Evolutionary conservation across 208 protist genomes (phyloP).

Genomic region (Wallacemonas sp.): DNA sequence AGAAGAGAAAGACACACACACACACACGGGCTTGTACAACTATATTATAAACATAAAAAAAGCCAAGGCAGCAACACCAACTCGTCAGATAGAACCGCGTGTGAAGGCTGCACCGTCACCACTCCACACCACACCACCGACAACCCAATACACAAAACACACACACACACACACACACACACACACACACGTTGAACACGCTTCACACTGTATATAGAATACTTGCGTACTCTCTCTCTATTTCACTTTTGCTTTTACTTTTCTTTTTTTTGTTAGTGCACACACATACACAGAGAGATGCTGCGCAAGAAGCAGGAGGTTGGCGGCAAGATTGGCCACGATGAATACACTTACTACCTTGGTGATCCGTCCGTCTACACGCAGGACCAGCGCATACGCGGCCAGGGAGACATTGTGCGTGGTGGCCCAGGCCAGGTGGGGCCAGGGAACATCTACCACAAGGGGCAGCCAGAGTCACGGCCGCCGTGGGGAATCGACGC

Average conservation of each 20-base stretch:
- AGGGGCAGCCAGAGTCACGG: neutral
- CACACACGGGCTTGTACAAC: neutral
- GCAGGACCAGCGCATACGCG: constrained; percentile 20
- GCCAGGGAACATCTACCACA: constrained; percentile 8
- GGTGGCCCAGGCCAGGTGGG: constrained; percentile 1
- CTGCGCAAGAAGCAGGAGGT: constrained; percentile 67
- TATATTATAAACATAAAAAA: too few species aligned
- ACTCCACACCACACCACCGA: too few species aligned
- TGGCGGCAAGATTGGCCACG: constrained; percentile 83
- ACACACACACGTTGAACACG: too few species aligned
- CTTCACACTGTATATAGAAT: too few species aligned
- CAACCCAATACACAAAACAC: neutral
- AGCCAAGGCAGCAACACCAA: too few species aligned
- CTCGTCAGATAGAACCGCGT: too few species aligned
- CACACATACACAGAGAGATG: constrained; percentile 19
- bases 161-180: too few species aligned
- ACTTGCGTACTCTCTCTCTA: neutral
- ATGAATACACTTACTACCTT: constrained; percentile 74
- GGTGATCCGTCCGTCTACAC: constrained; percentile 31
- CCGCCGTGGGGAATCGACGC: constrained; percentile 23
- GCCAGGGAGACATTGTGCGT: constrained; percentile 27
- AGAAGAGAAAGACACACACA: neutral
- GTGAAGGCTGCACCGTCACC: too few species aligned
- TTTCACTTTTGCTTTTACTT: constrained; percentile 15
- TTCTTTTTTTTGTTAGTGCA: neutral